Evolutionary conservation across 2,329 filamentous ascomycete genomes (phyloP).

Genomic region (Fusarium subtropicale): DNA sequence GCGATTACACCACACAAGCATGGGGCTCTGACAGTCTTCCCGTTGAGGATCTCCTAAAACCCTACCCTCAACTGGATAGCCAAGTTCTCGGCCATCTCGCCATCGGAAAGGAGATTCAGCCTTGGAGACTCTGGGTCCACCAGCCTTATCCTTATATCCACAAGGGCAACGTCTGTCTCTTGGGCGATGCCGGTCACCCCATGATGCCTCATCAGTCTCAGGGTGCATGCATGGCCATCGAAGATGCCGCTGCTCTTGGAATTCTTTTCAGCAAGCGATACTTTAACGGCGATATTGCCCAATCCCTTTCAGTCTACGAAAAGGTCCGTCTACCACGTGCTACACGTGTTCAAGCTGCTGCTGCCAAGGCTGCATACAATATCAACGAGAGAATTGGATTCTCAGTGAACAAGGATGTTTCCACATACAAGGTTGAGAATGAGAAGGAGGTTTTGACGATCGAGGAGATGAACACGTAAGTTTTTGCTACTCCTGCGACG

Average conservation of each 20-base stretch:
- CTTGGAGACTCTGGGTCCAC: constrained; percentile 73
- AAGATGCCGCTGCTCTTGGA: constrained; percentile 72
- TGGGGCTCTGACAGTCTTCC: constrained; percentile 67
- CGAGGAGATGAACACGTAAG: constrained; percentile 75
- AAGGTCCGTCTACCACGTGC: constrained; percentile 65
- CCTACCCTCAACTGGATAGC: constrained; percentile 69
- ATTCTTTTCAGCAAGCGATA: constrained; percentile 66
- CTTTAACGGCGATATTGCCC: constrained; percentile 60
- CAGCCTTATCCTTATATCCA: constrained; percentile 68
- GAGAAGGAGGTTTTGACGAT: constrained; percentile 72
- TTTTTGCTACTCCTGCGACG: neutral
- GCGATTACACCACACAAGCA: constrained; percentile 67
- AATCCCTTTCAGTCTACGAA: constrained; percentile 63
- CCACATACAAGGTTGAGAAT: constrained; percentile 71
- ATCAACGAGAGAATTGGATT: constrained; percentile 75
- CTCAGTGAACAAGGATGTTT: constrained; percentile 67
- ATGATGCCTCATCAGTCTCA: constrained; percentile 79
- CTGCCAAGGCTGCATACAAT: constrained; percentile 68
- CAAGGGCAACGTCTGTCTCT: constrained; percentile 63
- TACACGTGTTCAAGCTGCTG: constrained; percentile 67
- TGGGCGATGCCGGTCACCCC: constrained; percentile 76
- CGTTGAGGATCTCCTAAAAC: constrained; percentile 69
- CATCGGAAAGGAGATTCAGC: constrained; percentile 71
- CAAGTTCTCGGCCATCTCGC: constrained; percentile 67
- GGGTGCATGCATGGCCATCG: constrained; percentile 76